Evolutionary conservation across 2,329 filamentous ascomycete species (phyloP).

Genomic region (Botrytis galanthina): DNA sequence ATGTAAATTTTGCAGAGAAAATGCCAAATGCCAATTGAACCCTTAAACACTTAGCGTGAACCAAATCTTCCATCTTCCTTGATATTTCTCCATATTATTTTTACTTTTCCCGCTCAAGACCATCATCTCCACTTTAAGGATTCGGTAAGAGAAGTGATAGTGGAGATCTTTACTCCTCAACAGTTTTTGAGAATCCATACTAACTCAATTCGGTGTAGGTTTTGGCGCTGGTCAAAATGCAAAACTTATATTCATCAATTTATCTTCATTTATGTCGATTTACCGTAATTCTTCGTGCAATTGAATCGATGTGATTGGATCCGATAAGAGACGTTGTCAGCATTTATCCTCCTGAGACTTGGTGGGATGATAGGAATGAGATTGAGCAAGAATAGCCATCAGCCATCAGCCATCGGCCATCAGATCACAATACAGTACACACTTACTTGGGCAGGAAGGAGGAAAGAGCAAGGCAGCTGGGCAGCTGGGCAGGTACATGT

Average conservation of each 20-base stretch:
- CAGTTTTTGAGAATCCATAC: not conserved
- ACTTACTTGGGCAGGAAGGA: not conserved
- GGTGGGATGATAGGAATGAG: not conserved
- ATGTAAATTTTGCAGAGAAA: not conserved
- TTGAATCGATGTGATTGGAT: not conserved
- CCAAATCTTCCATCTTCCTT: not conserved
- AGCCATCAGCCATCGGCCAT: not conserved
- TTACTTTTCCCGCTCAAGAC: not conserved
- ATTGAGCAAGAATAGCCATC: not conserved
- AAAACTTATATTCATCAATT: not conserved
- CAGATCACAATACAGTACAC: not conserved
- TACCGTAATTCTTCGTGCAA: not conserved
- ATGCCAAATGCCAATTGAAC: not conserved
- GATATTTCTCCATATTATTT: not conserved
- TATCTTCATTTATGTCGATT: not conserved
- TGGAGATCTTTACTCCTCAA: constrained; percentile 4
- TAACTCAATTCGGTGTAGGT: not conserved
- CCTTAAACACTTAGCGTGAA: not conserved
- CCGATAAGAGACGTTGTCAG: not conserved
- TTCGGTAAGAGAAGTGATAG: not conserved
- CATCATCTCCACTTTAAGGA: not conserved
- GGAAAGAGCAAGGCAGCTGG: not conserved
- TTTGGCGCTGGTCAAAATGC: not conserved
- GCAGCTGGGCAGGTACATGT: not conserved
- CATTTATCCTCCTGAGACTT: not conserved